phyloP scores from a whole-genome alignment of 345 rosid species.

The Reutealis trisperma region DNA sequence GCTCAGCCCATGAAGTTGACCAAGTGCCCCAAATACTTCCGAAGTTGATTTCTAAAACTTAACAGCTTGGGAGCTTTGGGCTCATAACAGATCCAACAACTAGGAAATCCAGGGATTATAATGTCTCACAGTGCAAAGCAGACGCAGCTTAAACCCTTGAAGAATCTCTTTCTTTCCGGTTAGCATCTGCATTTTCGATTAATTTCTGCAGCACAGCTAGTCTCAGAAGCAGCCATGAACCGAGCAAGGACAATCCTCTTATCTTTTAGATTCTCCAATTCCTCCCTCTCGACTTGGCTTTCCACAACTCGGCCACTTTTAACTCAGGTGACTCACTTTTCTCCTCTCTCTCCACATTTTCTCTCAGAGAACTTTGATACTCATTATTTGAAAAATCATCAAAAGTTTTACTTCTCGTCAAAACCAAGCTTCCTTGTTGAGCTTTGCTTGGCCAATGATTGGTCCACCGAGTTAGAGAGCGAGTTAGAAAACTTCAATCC shows the following conservation, averaged over 20 bases:
- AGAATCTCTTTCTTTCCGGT: neutral
- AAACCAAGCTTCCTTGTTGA: constrained; percentile 48
- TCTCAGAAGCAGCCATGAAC: constrained; percentile 48
- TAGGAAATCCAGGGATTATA: neutral
- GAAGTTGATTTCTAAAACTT: too few relatives aligned
- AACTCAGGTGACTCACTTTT: constrained; percentile 48
- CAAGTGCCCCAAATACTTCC: too few relatives aligned
- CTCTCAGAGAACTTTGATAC: constrained; percentile 12
- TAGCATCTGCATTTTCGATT: neutral
- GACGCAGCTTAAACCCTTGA: constrained; percentile 22
- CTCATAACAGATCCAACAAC: neutral
- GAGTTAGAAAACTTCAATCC: constrained; percentile 37
- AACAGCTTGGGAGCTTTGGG: too few relatives aligned
- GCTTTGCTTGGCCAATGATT: constrained; percentile 41
- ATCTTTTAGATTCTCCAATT: constrained; percentile 41
- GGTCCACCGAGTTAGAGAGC: constrained; percentile 43
- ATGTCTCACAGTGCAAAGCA: too few relatives aligned
- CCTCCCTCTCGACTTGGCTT: constrained; percentile 36
- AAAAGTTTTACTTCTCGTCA: constrained; percentile 42
- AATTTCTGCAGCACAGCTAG: neutral
- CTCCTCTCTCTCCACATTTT: constrained; percentile 15
- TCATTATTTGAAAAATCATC: constrained; percentile 24
- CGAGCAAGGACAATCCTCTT: constrained; percentile 50
- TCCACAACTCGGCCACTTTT: constrained; percentile 29
- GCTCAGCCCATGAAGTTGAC: too few relatives aligned